Base-by-base conservation (phyloP, 345 rosid genomes). In the Sonneratia caseolaris region DNA sequence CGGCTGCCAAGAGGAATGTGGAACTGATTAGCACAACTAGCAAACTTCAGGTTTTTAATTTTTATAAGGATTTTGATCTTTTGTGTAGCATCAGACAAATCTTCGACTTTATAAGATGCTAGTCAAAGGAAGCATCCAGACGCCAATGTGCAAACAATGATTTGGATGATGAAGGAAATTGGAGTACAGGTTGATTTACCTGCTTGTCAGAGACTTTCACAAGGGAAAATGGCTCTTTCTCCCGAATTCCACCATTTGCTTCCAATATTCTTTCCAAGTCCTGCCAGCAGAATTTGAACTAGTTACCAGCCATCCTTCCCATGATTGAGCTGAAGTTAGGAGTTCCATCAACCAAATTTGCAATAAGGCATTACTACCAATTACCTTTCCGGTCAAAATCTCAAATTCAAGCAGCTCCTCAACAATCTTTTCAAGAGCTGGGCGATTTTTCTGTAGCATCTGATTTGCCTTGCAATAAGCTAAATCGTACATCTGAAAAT, bases 351-450 rank as follows among this genome's bases (percentile, higher is more conserved):
- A 43, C 19, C 21, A 32, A 68, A 67, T 6, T 11, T 21, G 37
- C 21, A 32, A 43, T 24, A 40, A n/a, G 27, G 24, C 32, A 19
- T 32, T 66, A 21, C 21, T 42, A 3, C 66, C 13, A 19, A 43
- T 78, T 82, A 93, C 98, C 98, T 93, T 93, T 72, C 86, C 89
- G 48, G 92, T 84, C 79, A 93, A 83, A 66, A 93, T 88, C 82
- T 93, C 96, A 72, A 80, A 91, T 79, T 89, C 96, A 40, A 93
- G 90, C 75, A 93, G 83, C 76, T 93, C 97, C 56, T 93, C 97
- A 43, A 84, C 92, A 83, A 91, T 83, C 84, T 87, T 91, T 84
- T 88, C 94, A 57, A 93, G 97, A 80, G 86, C 89, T 75, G 37
- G 82, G 13, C 79, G 86, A 47, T 91, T 93, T 83, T 84, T 86